Base-by-base conservation (phyloP, 2,329 filamentous ascomycete species). In the Microcyclosporella mali region DNA sequence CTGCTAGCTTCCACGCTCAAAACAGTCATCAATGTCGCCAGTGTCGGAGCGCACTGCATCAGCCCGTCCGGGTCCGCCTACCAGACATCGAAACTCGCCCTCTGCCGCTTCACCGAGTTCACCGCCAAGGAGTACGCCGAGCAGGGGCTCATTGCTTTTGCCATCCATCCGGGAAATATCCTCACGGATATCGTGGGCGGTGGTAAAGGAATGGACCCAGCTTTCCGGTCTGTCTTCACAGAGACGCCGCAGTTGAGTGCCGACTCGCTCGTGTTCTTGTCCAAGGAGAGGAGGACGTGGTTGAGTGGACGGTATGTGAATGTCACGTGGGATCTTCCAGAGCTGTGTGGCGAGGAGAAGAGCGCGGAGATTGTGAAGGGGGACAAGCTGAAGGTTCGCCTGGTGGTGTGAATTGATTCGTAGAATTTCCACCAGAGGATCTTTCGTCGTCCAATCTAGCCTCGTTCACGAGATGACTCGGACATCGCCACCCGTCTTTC, bases 81-180 rank as follows among this genome's bases (percentile, higher is more conserved):
- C 52, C 69, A 72, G 52, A 61, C 62, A 2, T 59, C 61, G 35
- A 75, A 76, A 50, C 62, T 74, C 29, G 67, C 69, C 0, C 46
- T 70, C 1, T 56, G 65, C 36, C 66, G 70, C 4, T 56, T 76
- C 10, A 67, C 61, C 14, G 69, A 77, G 52, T 72, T 68, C 45
- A 43, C 71, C 15, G 59, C 57, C 3, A 45, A 46, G 21, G 73
- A 77, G 47, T 70, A 76, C 49, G 54, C 52, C 7, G 58, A 64
- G 8, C 53, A 71, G 34, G 69, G 69, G 0, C 48, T 72, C 1
- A 54, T 73, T 9, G 64, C 63, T n/a, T 62, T 64, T 28, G 51
- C 62, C 2, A 37, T 73, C 3, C 70, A 75, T 52, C 72, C 72
- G 1, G 73, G 72, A 2, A 65, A 62, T 12, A 63, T 71, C 1